Evolutionary conservation across 1,139 yeast species (phyloP), one percentile per base, ranked within the genome.

Genomic region (Chernovozyma aurita): DNA sequence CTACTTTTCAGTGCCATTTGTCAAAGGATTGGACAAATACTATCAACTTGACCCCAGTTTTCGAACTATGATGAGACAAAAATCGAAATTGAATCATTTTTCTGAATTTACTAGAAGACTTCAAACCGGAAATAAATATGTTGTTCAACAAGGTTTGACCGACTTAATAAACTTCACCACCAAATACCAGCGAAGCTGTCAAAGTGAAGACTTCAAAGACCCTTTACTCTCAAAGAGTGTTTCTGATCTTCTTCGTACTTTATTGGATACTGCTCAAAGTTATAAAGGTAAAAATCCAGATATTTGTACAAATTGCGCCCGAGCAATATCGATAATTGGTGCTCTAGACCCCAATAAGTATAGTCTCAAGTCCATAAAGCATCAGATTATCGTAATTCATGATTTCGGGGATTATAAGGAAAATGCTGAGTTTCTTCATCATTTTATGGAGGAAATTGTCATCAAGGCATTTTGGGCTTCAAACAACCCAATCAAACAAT

Each of bases 381-480:
- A 61, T 11, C 72, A 70, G 28, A 58, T 73, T 13, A 68, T 81
- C 2, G 63, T 83, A 11, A 64, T 81, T 3, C 72, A 73, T 42
- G 80, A 83, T 52, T 80, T 84, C 48, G 73, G 67, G 35, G 82
- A 80, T 36, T 69, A 65, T n/a, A 55, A 55, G 3, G 96, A 88
- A 47, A 76, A 78, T 26, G 65, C 78, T 4, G 69, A 66, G 4
- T 87, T 92, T 50, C 68, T 88, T 14, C 65, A 78, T 4, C 71
- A 74, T 46, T 78, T 90, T 39, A 65, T 90, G 33, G 84, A 85
- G 44, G 73, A 74, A 35, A 71, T 78, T 43, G 66, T 94, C 14
- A 82, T 90, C 8, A 85, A 85, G 30, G 77, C 87, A 2, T 90
- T 88, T 55, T 82, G 95, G 78, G 88, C 96, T 1, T 83, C 97